A percentile compares a stretch with the other conserved stretches of the same genome.
These are phyloP conservation scores for Kwoniella sp. DNA, from an alignment of 768 basidiomycete species.

Conservation along the genomic window DNA sequence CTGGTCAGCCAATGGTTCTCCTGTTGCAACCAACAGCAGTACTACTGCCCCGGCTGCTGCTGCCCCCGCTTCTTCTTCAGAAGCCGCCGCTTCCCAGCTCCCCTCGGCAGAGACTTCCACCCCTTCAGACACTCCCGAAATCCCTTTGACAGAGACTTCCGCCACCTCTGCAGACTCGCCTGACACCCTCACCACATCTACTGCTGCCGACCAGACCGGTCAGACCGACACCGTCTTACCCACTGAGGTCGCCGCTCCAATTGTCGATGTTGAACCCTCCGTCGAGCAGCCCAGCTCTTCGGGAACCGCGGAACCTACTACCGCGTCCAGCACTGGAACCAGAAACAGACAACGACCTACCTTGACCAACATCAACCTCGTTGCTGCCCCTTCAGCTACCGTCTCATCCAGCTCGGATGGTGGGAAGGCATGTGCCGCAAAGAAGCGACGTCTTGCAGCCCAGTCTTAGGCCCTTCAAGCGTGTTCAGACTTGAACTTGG, in stretches of 20 bases:
- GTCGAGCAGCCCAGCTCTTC: not conserved
- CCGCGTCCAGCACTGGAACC: not conserved
- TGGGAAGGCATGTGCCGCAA: slow-evolving; percentile 5
- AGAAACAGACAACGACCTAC: not conserved
- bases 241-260: not conserved
- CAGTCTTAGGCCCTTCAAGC: slow-evolving; percentile 1
- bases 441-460: slow-evolving; percentile 10
- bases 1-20: slow-evolving; percentile 18
- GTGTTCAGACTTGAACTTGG: not conserved
- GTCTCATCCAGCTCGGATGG: not conserved
- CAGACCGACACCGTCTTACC: not conserved
- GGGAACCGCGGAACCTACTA: not conserved
- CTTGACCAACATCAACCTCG: slow-evolving; percentile 2
- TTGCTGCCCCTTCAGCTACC: not conserved
- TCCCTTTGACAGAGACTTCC: too few species aligned
- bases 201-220: not conserved
- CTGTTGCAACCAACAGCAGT: slow-evolving; percentile 2
- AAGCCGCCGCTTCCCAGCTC: too few species aligned
- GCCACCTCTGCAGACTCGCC: not conserved
- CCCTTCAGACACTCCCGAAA: too few species aligned
- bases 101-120: too few species aligned
- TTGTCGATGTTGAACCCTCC: not conserved
- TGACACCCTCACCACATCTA: not conserved
- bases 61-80: slow-evolving; percentile 1
- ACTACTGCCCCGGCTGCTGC: not conserved